Evolutionary conservation across 108 stramenopile genomes (phyloP).

Genomic region (Poteriospumella lacustris): DNA sequence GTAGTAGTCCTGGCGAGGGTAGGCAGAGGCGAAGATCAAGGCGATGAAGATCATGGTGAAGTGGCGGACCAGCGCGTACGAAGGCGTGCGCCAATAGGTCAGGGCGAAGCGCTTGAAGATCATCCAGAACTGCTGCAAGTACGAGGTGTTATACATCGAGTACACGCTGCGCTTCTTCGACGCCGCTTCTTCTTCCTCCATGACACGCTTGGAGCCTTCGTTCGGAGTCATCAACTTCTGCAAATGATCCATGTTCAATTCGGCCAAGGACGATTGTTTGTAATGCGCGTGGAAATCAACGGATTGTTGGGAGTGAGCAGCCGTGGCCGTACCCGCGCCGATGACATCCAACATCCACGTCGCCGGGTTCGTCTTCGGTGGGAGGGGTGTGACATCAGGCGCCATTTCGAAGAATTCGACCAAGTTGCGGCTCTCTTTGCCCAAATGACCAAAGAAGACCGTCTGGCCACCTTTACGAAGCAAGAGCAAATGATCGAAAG

Average conservation of each 20-base stretch:
- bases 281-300: background rate
- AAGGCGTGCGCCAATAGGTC: background rate
- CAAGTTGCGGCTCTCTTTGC: slow-evolving; percentile 18
- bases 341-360: slow-evolving; percentile 35
- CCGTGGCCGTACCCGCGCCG: slow-evolving; percentile 33
- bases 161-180: background rate
- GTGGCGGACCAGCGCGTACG: background rate
- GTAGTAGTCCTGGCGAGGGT: no score
- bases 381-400: background rate
- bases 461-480: slow-evolving; percentile 50
- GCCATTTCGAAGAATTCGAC: background rate
- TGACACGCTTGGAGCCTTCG: background rate
- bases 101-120: background rate
- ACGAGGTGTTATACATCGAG: background rate
- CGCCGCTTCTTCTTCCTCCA: background rate
- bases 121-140: background rate
- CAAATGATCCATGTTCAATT: background rate
- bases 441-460: slow-evolving; percentile 54
- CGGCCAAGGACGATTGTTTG: background rate
- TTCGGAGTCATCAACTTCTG: background rate
- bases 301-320: no score
- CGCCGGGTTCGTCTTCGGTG: slow-evolving; percentile 20
- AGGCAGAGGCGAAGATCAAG: no score
- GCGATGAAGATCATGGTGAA: no score
- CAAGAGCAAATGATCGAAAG: slow-evolving; percentile 68